Percentiles rank a stretch among this genome's conserved stretches.
phyloP scores from a whole-genome alignment of 2,329 filamentous ascomycete genomes.

The Fusarium sp. region DNA sequence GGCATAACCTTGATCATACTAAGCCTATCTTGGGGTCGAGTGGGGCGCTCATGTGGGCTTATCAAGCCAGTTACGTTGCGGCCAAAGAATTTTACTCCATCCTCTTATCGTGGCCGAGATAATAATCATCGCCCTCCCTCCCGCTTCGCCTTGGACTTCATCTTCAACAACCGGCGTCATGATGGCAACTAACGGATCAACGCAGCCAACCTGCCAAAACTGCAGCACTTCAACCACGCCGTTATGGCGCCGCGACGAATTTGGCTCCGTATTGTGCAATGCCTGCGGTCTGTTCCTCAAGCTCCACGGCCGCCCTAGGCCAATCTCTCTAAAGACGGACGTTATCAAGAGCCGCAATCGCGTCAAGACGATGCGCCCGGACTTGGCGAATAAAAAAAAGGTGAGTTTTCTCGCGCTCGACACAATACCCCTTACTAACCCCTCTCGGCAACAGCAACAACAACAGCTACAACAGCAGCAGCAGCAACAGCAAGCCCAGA shows the following conservation, averaged over 20 bases:
- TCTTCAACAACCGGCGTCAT: conserved; percentile 53
- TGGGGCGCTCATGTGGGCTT: conserved; percentile 42
- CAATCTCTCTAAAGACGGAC: conserved; percentile 97
- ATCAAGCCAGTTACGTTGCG: conserved; percentile 48
- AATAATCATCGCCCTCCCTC: conserved; percentile 47
- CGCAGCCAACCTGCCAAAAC: conserved; percentile 96
- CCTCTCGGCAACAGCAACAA: conserved; percentile 14
- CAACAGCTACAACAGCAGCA: conserved; percentile 43
- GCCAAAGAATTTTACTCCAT: conserved; percentile 49
- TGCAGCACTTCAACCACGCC: conserved; percentile 96
- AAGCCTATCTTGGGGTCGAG: conserved; percentile 26
- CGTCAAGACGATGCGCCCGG: conserved; percentile 86
- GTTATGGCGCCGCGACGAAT: conserved; percentile 96
- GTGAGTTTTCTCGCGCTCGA: conserved; percentile 56
- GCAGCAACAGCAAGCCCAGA: conserved; percentile 54
- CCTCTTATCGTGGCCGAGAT: conserved; percentile 54
- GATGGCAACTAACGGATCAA: conserved; percentile 69
- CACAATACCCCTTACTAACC: conserved; percentile 13
- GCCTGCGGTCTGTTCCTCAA: conserved; percentile 98
- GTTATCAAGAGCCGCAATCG: conserved; percentile 99
- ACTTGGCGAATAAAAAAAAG: conserved; percentile 86
- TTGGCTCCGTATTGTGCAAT: conserved; percentile 96
- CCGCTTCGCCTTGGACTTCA: conserved; percentile 39
- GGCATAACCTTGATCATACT: conserved; percentile 31
- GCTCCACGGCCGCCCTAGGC: conserved; percentile 90